Conservation (phyloP, 495 filamentous ascomycete genomes). For the Elasticomyces elasticus region DNA sequence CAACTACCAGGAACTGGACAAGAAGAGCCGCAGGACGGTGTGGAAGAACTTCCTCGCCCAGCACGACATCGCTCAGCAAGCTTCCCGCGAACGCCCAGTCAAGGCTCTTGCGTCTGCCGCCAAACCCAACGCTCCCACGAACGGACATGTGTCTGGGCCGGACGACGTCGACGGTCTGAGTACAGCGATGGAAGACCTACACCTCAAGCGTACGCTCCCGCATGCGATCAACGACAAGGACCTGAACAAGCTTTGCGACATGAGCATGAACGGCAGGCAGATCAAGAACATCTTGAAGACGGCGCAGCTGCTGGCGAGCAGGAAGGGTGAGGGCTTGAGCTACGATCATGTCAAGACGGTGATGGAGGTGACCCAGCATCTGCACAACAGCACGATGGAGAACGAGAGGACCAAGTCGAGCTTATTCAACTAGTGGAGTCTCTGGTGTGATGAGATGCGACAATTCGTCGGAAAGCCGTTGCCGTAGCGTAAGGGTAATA, state of each 20-base stretch:
- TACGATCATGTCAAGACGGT: constrained; percentile 39
- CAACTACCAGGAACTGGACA: constrained; percentile 32
- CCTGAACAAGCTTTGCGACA: constrained; percentile 34
- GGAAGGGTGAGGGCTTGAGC: constrained; percentile 31
- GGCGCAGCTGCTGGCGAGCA: constrained; percentile 36
- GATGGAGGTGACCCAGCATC: constrained; percentile 37
- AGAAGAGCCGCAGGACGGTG: constrained; percentile 25
- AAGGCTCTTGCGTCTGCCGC: constrained; percentile 12
- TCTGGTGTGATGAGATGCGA: no score
- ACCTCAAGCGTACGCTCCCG: constrained; percentile 18
- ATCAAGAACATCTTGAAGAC: constrained; percentile 59
- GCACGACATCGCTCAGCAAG: constrained; percentile 12
- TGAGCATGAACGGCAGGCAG: constrained; percentile 50
- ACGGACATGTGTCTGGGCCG: not conserved
- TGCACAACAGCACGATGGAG: constrained; percentile 28
- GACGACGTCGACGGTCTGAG: not conserved
- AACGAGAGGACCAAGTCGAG: constrained; percentile 18
- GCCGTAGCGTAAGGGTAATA: no score
- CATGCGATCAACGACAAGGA: constrained; percentile 35
- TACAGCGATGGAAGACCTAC: not conserved
- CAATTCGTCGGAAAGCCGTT: no score
- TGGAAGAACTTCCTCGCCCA: constrained; percentile 40
- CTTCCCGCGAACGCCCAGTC: constrained; percentile 7
- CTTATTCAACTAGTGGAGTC: not conserved
- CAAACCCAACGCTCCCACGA: not conserved